Evolutionary conservation across 2,329 filamentous ascomycete species (phyloP).

Genomic region (Phaeosphaeriaceae sp.): DNA sequence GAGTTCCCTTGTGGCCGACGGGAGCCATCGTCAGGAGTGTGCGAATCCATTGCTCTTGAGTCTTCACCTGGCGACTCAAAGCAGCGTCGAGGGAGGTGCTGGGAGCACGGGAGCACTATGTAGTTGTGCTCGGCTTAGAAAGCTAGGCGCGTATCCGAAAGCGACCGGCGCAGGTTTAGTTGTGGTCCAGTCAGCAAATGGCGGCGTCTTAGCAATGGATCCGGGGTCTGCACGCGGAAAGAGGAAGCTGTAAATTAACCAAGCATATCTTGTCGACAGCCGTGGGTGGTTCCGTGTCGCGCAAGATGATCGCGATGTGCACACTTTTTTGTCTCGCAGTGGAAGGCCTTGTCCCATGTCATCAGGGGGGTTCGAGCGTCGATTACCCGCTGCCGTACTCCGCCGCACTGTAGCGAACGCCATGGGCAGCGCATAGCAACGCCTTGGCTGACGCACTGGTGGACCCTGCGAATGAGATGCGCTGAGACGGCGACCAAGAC

Average conservation of each 20-base stretch:
- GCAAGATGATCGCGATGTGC: not conserved
- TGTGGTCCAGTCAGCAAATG: slow-evolving; percentile 22
- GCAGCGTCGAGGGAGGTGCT: slow-evolving; percentile 4
- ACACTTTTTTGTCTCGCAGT: not conserved
- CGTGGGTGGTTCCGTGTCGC: not conserved
- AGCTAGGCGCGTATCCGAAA: slow-evolving; percentile 23
- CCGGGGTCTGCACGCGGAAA: slow-evolving; percentile 7
- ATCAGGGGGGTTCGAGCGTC: not conserved
- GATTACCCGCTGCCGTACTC: slow-evolving; percentile 1
- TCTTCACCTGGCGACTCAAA: slow-evolving; percentile 1
- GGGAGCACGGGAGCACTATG: slow-evolving; percentile 8
- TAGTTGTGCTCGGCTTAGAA: slow-evolving; percentile 17
- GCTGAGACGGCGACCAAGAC: not conserved
- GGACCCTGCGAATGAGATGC: not conserved
- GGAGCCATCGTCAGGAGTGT: slow-evolving; percentile 11
- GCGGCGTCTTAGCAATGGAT: slow-evolving; percentile 9
- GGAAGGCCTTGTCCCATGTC: not conserved
- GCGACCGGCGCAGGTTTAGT: slow-evolving; percentile 22
- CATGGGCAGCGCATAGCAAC: not conserved
- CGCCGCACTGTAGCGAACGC: slow-evolving; percentile 1
- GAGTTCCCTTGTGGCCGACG: slow-evolving; percentile 8
- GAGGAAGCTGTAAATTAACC: not conserved
- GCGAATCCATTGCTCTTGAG: slow-evolving; percentile 19
- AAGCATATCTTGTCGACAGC: not conserved
- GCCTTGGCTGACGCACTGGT: slow-evolving; percentile 7